These are phyloP conservation scores for Phytophthora sp. DNA, from an alignment of 352 stramenopile species.

Conservation along the genomic window DNA sequence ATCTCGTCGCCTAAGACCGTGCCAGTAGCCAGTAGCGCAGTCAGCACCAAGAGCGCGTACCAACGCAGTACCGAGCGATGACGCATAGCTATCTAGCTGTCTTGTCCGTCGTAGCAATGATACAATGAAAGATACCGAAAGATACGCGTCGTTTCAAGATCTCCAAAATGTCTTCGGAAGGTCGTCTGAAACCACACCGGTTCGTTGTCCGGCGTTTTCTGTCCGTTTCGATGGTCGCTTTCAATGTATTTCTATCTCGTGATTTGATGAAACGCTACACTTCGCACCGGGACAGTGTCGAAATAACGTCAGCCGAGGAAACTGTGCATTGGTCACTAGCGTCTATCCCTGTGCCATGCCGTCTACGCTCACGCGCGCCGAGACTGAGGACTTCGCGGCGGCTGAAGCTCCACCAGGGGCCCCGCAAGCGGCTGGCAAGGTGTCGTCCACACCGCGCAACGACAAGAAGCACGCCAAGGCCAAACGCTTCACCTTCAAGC, in stretches of 20 bases:
- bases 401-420: conserved; percentile 44
- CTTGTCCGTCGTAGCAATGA: conserved; percentile 6
- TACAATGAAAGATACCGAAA: conserved; percentile 6
- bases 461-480: conserved; percentile 16
- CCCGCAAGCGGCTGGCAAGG: conserved; percentile 26
- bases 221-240: background rate
- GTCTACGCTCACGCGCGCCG: conserved; percentile 56
- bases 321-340: conserved; percentile 18
- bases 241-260: background rate
- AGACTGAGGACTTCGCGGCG: conserved; percentile 71
- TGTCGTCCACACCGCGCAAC: background rate
- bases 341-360: conserved; percentile 19
- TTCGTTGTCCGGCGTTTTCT: conserved; percentile 6
- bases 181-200: background rate
- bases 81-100: conserved; percentile 8
- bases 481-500: conserved; percentile 42
- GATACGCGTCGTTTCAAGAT: conserved; percentile 27
- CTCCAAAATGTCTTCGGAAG: background rate
- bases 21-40: conserved; percentile 8
- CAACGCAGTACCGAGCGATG: background rate
- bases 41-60: background rate
- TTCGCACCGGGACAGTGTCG: background rate
- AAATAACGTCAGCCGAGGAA: conserved; percentile 3
- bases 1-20: conserved; percentile 9
- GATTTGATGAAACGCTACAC: background rate